A percentile compares a stretch with the other conserved stretches of the same genome.
These are phyloP conservation scores for Ceratocystis lukuohia DNA, from an alignment of 2,329 filamentous ascomycete genomes.

Conservation along the genomic window DNA sequence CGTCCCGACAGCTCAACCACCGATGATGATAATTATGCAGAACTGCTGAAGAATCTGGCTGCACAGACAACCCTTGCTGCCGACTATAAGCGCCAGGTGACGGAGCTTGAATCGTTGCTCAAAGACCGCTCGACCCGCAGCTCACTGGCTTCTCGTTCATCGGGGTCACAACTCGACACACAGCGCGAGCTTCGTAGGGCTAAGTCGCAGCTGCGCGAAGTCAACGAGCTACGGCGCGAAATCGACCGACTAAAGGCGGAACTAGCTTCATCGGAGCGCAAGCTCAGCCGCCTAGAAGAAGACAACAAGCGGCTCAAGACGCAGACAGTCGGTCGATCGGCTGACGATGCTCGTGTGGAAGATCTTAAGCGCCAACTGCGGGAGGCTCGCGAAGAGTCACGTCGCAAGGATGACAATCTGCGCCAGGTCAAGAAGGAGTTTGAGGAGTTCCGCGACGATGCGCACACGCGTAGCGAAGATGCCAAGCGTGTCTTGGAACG, in stretches of 20 bases:
- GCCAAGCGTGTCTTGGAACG: constrained; percentile 42
- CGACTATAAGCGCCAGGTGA: constrained; percentile 46
- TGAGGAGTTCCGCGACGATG: constrained; percentile 39
- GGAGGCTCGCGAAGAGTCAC: constrained; percentile 32
- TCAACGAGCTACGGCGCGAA: constrained; percentile 39
- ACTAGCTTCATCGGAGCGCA: constrained; percentile 36
- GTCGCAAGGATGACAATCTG: constrained; percentile 38
- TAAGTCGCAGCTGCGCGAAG: constrained; percentile 40
- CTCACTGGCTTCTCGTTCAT: constrained; percentile 35
- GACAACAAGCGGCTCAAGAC: constrained; percentile 27
- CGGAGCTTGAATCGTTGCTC: constrained; percentile 42
- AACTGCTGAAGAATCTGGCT: constrained; percentile 40
- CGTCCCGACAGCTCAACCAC: not conserved
- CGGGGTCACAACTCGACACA: constrained; percentile 39
- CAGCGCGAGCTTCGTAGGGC: constrained; percentile 42
- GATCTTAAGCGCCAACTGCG: constrained; percentile 27
- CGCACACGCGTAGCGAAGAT: constrained; percentile 41
- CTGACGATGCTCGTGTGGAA: constrained; percentile 15
- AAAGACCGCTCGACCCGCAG: constrained; percentile 31
- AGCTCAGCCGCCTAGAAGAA: constrained; percentile 28
- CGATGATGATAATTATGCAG: constrained; percentile 33
- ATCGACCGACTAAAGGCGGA: constrained; percentile 39
- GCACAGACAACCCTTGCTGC: constrained; percentile 44
- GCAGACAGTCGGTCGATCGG: constrained; percentile 20
- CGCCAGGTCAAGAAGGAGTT: constrained; percentile 39